Percentiles rank a stretch among this genome's conserved stretches.
These are phyloP conservation scores for Botrytis elliptica DNA, from an alignment of 2,329 filamentous ascomycete species.

Conservation along the genomic window DNA sequence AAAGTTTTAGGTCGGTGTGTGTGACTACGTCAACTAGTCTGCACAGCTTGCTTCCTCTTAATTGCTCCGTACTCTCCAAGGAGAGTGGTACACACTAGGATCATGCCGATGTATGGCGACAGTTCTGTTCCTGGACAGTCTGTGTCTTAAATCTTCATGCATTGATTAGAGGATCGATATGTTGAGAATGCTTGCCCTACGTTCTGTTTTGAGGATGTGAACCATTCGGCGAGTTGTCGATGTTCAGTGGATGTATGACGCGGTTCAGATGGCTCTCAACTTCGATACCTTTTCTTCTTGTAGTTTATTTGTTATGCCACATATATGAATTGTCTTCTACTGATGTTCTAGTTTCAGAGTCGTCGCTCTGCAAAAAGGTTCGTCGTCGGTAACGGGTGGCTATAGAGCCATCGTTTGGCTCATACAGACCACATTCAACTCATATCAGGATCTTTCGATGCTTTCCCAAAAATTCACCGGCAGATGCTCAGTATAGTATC, in stretches of 20 bases:
- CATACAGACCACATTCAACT: not conserved
- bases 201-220: not conserved
- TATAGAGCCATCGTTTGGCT: not conserved
- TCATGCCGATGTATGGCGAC: not conserved
- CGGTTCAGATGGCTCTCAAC: not conserved
- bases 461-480: fast-evolving
- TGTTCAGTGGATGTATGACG: not conserved
- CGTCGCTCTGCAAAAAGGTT: not conserved
- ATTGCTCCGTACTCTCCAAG: not conserved
- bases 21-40: not conserved
- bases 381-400: not conserved
- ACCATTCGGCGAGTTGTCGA: not conserved
- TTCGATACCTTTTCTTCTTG: not conserved
- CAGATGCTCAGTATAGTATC: not conserved
- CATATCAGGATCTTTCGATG: not conserved
- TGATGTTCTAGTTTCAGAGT: not conserved
- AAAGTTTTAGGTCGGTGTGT: not conserved
- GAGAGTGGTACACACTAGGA: not conserved
- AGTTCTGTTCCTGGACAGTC: not conserved
- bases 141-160: not conserved
- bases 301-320: not conserved
- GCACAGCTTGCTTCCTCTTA: too few species aligned
- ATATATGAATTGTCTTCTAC: not conserved
- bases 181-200: too few species aligned
- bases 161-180: not conserved